Evolutionary conservation across 2,329 filamentous ascomycete genomes (phyloP).

Genomic region (Colletotrichum sublineola): DNA sequence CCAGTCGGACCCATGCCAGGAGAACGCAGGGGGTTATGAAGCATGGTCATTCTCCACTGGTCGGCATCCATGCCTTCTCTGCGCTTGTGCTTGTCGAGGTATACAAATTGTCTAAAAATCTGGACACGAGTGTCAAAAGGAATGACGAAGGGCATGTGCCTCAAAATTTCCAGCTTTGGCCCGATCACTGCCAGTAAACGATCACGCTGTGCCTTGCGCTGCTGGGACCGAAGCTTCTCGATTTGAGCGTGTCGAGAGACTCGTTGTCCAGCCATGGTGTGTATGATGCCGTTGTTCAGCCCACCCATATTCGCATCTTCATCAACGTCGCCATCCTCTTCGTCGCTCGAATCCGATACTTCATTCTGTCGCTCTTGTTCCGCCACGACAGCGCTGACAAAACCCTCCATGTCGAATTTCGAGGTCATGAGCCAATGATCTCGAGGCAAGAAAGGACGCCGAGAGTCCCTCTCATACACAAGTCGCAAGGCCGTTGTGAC

Average conservation of each 20-base stretch:
- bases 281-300: constrained; percentile 36
- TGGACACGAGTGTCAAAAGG: constrained; percentile 92
- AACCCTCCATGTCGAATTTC: constrained; percentile 89
- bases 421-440: constrained; percentile 94
- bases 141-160: constrained; percentile 97
- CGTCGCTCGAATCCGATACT: constrained; percentile 56
- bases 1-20: constrained; percentile 57
- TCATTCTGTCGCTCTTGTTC: constrained; percentile 84
- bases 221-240: constrained; percentile 73
- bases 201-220: constrained; percentile 76
- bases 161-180: constrained; percentile 88
- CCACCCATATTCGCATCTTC: constrained; percentile 45
- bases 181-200: constrained; percentile 83
- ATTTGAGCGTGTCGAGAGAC: constrained; percentile 73
- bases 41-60: constrained; percentile 44
- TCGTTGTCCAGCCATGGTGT: constrained; percentile 66
- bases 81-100: constrained; percentile 81
- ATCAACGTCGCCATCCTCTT: constrained; percentile 48
- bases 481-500: constrained; percentile 86
- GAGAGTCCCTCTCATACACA: constrained; percentile 93
- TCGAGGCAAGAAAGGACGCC: constrained; percentile 84
- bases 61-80: constrained; percentile 72
- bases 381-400: constrained; percentile 85
- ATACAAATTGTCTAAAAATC: constrained; percentile 94
- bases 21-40: constrained; percentile 41